These are phyloP conservation scores for Elaeagnus macrophylla DNA, from an alignment of 306 rosid genomes.

Conservation along the genomic window DNA sequence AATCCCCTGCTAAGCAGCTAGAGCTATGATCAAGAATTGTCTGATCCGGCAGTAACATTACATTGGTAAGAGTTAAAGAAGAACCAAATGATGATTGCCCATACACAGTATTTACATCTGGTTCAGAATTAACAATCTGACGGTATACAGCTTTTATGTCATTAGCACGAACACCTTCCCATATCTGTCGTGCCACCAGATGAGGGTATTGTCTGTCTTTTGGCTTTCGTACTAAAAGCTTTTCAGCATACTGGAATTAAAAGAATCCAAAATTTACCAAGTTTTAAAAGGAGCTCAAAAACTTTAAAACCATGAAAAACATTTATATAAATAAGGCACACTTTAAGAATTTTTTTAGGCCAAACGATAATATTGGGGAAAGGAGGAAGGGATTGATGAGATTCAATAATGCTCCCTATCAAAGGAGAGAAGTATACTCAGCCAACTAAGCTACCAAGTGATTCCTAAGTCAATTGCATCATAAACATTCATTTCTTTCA, in stretches of 20 bases:
- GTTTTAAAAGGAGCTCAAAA: too few species aligned
- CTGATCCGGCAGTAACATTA: slow-evolving; percentile 80
- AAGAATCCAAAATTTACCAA: background rate
- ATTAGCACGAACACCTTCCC: slow-evolving; percentile 89
- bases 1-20: slow-evolving; percentile 40
- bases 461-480: too few species aligned
- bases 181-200: slow-evolving; percentile 71
- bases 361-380: too few species aligned
- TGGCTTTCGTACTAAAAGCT: slow-evolving; percentile 70
- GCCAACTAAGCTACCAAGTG: too few species aligned
- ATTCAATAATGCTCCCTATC: too few species aligned
- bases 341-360: too few species aligned
- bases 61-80: slow-evolving; percentile 81
- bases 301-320: too few species aligned
- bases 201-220: slow-evolving; percentile 68
- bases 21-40: slow-evolving; percentile 48
- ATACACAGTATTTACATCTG: slow-evolving; percentile 63
- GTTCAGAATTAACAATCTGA: slow-evolving; percentile 72
- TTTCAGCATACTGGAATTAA: slow-evolving; percentile 81
- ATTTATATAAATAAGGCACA: too few species aligned
- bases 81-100: slow-evolving; percentile 55
- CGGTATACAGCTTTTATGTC: slow-evolving; percentile 93
- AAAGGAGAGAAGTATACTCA: too few species aligned
- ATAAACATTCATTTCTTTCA: too few species aligned
- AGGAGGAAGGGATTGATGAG: too few species aligned